Evolutionary conservation across 129 eudicot species (phyloP).

Genomic region (sunflower (Helianthus annuus)): HanXRQr2.0-SUNRISE NC_035448.2:186428921-186429420

Average conservation of each 20-base stretch:
- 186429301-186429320: conserved; percentile 74
- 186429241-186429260: conserved; percentile 58
- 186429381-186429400: conserved; percentile 55
- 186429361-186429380: conserved; percentile 50
- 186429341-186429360: conserved; percentile 68
- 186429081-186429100: conserved; percentile 75
- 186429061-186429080: conserved; percentile 72
- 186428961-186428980: neutral
- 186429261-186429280: conserved; percentile 77
- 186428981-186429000: too few relatives aligned
- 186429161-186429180: conserved; percentile 81
- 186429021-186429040: conserved; percentile 68
- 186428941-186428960: neutral
- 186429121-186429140: conserved; percentile 84
- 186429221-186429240: conserved; percentile 87
- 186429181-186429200: conserved; percentile 63
- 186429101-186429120: conserved; percentile 67
- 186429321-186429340: conserved; percentile 50
- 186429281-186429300: conserved; percentile 91
- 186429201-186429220: conserved; percentile 68
- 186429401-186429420: conserved; percentile 69
- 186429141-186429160: conserved; percentile 77
- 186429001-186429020: conserved; percentile 13
- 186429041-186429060: conserved; percentile 54
- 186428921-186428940: neutral